A percentile compares a stretch with the other conserved stretches of the same genome.
Conservation (phyloP, 1,284 basidiomycete genomes). For the Uromyces viciae-fabae region DNA sequence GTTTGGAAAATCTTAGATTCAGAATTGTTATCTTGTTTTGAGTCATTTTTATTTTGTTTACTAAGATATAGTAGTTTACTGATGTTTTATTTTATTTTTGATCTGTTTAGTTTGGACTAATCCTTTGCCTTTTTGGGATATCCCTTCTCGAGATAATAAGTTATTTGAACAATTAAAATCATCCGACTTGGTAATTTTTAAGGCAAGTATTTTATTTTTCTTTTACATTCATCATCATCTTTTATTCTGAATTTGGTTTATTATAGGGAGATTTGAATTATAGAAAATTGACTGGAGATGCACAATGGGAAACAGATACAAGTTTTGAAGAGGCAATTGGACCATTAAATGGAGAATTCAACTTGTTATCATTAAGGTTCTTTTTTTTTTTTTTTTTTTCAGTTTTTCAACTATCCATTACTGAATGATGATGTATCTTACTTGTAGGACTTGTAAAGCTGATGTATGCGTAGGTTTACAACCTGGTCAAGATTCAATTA, state of each 20-base stretch:
- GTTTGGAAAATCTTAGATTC: slow-evolving; percentile 51
- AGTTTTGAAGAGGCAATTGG: slow-evolving; percentile 75
- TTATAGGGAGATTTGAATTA: slow-evolving; percentile 45
- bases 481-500: slow-evolving; percentile 63
- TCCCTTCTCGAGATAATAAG: slow-evolving; percentile 64
- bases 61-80: background rate
- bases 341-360: slow-evolving; percentile 51
- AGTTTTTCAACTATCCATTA: background rate
- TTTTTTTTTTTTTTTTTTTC: background rate
- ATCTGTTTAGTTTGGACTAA: slow-evolving; percentile 70
- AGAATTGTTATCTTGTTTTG: slow-evolving; percentile 37
- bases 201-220: slow-evolving; percentile 55
- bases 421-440: slow-evolving; percentile 54
- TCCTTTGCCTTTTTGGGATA: slow-evolving; percentile 75
- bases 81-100: background rate
- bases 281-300: slow-evolving; percentile 77
- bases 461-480: slow-evolving; percentile 82
- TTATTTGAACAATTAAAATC: slow-evolving; percentile 64
- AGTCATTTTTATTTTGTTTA: background rate
- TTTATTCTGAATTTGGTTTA: background rate
- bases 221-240: background rate
- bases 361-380: slow-evolving; percentile 20
- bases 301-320: slow-evolving; percentile 79
- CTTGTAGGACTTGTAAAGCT: slow-evolving; percentile 86
- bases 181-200: slow-evolving; percentile 83